phyloP scores from a whole-genome alignment of 176 grass and related monocot species.

The Saccharum officinarum region DNA sequence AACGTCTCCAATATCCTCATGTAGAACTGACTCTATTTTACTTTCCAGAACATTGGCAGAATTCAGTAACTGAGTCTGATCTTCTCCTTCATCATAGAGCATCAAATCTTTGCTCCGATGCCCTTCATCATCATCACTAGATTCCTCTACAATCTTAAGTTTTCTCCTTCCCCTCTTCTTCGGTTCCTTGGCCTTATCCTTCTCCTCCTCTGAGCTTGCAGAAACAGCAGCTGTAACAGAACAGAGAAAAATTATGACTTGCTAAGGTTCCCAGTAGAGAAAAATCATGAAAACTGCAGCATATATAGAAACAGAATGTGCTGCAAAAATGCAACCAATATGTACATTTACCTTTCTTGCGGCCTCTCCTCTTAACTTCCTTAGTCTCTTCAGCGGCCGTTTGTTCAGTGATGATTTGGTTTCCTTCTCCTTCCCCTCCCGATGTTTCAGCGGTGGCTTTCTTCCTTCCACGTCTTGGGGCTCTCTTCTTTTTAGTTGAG shows the following conservation, averaged over 20 bases:
- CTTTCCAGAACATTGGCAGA: constrained; percentile 19
- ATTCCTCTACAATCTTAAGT: constrained; percentile 33
- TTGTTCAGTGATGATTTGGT: constrained; percentile 18
- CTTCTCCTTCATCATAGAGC: neutral
- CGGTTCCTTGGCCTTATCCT: constrained; percentile 43
- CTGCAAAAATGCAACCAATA: constrained; percentile 11
- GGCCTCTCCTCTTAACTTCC: constrained; percentile 39
- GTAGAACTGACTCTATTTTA: constrained; percentile 43
- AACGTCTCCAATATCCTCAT: constrained; percentile 46
- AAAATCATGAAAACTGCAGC: neutral
- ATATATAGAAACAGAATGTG: neutral
- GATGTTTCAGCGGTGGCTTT: constrained; percentile 38
- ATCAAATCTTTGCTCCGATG: constrained; percentile 24
- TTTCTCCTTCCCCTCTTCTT: constrained; percentile 64
- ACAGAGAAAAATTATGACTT: constrained; percentile 5
- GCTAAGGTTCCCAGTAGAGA: neutral
- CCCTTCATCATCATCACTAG: constrained; percentile 8
- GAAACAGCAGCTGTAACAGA: constrained; percentile 35
- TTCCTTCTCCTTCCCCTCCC: constrained; percentile 12
- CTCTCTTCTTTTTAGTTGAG: constrained; percentile 30
- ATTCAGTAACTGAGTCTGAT: neutral
- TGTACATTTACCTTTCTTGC: constrained; percentile 60
- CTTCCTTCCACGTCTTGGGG: constrained; percentile 47
- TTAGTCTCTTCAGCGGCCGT: constrained; percentile 52
- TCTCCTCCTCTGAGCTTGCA: constrained; percentile 39